Percentiles rank a stretch among this genome's conserved stretches.
These are phyloP conservation scores for Breynia disticha DNA, from an alignment of 441 rosid genomes.

Conservation along the genomic window DNA sequence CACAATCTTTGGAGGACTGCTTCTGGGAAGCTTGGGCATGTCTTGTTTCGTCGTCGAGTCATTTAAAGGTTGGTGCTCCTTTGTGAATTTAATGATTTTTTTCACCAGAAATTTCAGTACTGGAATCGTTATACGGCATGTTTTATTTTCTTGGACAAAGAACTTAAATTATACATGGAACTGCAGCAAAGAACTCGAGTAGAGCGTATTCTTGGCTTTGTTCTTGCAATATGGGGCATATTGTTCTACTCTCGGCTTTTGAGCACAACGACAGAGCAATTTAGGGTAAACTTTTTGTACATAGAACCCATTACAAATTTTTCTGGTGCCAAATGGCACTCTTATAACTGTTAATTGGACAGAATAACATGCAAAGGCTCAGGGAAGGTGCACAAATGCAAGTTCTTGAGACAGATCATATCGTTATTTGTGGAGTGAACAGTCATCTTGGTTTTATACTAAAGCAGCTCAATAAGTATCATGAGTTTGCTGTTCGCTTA, in stretches of 20 bases:
- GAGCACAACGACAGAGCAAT: conserved; percentile 97
- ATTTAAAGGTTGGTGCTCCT: conserved; percentile 49
- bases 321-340: conserved; percentile 13
- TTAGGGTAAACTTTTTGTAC: conserved; percentile 49
- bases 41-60: conserved; percentile 82
- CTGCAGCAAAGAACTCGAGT: conserved; percentile 87
- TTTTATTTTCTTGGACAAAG: conserved; percentile 20
- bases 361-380: conserved; percentile 85
- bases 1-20: conserved; percentile 74
- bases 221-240: conserved; percentile 94
- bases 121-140: conserved; percentile 12
- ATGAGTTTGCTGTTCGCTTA: conserved; percentile 81
- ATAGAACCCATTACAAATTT: conserved; percentile 9
- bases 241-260: conserved; percentile 84
- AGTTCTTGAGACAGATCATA: conserved; percentile 88
- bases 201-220: conserved; percentile 78
- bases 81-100: conserved; percentile 15
- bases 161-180: conserved; percentile 21
- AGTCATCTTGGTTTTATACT: conserved; percentile 71
- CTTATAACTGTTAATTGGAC: conserved; percentile 22
- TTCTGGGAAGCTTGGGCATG: conserved; percentile 99
- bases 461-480: conserved; percentile 85
- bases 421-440: conserved; percentile 80
- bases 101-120: conserved; percentile 10
- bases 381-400: conserved; percentile 97